Evolutionary conservation across 176 grass and related monocot species (phyloP).

Genomic region (Thalia dealbata): DNA sequence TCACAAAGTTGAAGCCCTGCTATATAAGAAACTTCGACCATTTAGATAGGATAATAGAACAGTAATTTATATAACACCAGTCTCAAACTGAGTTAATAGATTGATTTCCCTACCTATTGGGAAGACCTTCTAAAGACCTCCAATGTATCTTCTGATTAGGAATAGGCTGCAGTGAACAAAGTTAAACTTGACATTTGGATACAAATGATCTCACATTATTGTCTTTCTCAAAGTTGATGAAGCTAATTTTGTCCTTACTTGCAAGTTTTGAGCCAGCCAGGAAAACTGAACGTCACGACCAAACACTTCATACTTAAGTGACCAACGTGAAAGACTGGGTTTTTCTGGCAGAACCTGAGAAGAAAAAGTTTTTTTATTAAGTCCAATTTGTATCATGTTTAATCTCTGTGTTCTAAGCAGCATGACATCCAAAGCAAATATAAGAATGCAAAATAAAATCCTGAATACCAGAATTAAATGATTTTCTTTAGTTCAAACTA

Average conservation of each 20-base stretch:
- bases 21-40: not conserved
- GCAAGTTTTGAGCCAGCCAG: conserved; percentile 92
- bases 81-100: not conserved
- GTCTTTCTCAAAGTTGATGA: not conserved
- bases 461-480: too few relatives aligned
- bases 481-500: too few relatives aligned
- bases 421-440: not conserved
- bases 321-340: conserved; percentile 82
- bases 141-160: conserved; percentile 98
- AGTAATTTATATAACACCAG: not conserved
- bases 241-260: conserved; percentile 12
- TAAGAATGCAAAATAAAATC: not conserved
- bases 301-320: conserved; percentile 69
- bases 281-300: conserved; percentile 76
- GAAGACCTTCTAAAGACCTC: conserved; percentile 92
- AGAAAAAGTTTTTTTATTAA: not conserved
- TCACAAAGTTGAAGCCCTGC: too few relatives aligned
- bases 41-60: not conserved
- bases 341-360: conserved; percentile 75
- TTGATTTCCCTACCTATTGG: conserved; percentile 49
- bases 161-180: conserved; percentile 50
- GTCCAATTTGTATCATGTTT: not conserved
- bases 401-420: not conserved
- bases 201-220: not conserved
- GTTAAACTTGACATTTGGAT: conserved; percentile 11